phyloP scores from a whole-genome alignment of 176 grass and related monocot species.

The Oryza longistaminata region DNA sequence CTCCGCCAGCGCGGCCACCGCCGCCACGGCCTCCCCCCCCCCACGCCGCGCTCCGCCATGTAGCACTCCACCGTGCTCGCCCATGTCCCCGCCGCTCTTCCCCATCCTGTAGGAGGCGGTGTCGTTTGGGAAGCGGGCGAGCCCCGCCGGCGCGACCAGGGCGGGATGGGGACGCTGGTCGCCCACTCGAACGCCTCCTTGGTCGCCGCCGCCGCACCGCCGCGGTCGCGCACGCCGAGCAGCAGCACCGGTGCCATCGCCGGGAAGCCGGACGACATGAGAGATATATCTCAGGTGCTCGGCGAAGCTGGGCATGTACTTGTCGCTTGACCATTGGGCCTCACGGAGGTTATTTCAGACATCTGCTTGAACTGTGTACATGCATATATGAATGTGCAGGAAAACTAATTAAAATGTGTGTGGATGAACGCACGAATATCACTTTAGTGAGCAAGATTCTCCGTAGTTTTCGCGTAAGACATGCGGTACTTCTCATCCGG shows the following conservation, averaged over 20 bases:
- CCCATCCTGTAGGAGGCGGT: too few relatives aligned
- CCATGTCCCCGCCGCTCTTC: too few relatives aligned
- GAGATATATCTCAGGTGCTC: slow-evolving; percentile 24
- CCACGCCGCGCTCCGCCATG: too few relatives aligned
- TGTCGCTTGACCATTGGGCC: slow-evolving; percentile 20
- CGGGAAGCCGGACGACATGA: background rate
- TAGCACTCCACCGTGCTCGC: too few relatives aligned
- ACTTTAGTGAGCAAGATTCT: background rate
- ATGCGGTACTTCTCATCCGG: slow-evolving; percentile 32
- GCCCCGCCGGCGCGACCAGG: background rate
- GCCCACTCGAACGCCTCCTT: slow-evolving; percentile 41
- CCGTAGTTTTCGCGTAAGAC: slow-evolving; percentile 21
- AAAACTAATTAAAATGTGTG: too few relatives aligned
- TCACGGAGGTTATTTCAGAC: slow-evolving; percentile 21
- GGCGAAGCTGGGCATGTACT: slow-evolving; percentile 27
- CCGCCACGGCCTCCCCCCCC: too few relatives aligned
- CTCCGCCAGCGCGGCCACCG: too few relatives aligned
- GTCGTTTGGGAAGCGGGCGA: slow-evolving; percentile 39
- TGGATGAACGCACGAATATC: too few relatives aligned
- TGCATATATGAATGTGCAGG: too few relatives aligned
- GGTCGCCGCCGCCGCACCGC: background rate
- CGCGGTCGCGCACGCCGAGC: background rate
- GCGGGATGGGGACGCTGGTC: background rate
- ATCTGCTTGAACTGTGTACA: slow-evolving; percentile 16
- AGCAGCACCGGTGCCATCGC: background rate